A percentile compares a stretch with the other conserved stretches of the same genome.
phyloP scores from a whole-genome alignment of 2,329 filamentous ascomycete genomes.

The Lachnellula occidentalis region DNA sequence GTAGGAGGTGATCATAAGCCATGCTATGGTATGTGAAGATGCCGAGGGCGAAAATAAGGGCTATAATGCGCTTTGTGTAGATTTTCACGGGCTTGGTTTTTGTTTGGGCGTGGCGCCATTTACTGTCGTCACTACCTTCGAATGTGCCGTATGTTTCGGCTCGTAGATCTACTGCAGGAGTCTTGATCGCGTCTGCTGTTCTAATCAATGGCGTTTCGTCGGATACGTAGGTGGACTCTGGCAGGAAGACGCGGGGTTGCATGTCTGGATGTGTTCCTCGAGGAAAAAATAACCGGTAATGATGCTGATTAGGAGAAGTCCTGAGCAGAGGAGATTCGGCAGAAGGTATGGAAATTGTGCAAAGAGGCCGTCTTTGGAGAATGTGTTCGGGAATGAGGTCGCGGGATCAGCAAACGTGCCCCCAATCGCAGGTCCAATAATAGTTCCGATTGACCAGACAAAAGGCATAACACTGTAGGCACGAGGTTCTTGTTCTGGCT shows the following conservation, averaged over 20 bases:
- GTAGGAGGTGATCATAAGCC: slow-evolving; percentile 87
- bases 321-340: slow-evolving; percentile 79
- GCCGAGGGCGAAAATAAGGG: slow-evolving; percentile 74
- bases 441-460: slow-evolving; percentile 86
- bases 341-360: slow-evolving; percentile 78
- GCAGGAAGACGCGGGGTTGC: slow-evolving; percentile 48
- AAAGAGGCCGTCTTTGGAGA: slow-evolving; percentile 66
- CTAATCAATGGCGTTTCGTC: slow-evolving; percentile 63
- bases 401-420: slow-evolving; percentile 79
- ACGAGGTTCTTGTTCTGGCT: slow-evolving; percentile 78
- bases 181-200: slow-evolving; percentile 68
- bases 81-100: slow-evolving; percentile 34
- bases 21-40: slow-evolving; percentile 95
- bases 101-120: slow-evolving; percentile 29
- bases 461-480: slow-evolving; percentile 93
- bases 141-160: slow-evolving; percentile 79
- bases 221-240: slow-evolving; percentile 46
- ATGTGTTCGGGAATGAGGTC: slow-evolving; percentile 64
- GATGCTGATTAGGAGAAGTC: slow-evolving; percentile 71
- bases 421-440: slow-evolving; percentile 82
- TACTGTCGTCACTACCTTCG: slow-evolving; percentile 27
- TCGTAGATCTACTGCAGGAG: slow-evolving; percentile 66
- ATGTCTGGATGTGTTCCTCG: slow-evolving; percentile 86
- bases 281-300: slow-evolving; percentile 74
- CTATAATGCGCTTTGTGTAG: slow-evolving; percentile 61